Percentiles rank a stretch among this genome's conserved stretches.
Evolutionary conservation across 2,329 filamentous ascomycete species (phyloP).

Genomic region (Hypocrella siamensis): DNA sequence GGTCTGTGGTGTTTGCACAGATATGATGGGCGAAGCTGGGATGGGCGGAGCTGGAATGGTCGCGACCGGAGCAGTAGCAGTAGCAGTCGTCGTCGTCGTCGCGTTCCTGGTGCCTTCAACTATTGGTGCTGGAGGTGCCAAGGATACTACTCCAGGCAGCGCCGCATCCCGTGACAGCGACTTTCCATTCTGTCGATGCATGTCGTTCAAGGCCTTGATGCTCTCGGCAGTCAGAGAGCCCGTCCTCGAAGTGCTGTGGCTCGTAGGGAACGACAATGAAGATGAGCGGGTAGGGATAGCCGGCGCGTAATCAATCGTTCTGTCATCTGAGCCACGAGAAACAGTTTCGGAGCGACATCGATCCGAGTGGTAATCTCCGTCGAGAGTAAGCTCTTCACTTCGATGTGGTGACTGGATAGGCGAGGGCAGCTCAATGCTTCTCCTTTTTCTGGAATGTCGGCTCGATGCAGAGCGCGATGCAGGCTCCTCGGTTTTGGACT

Average conservation of each 20-base stretch:
- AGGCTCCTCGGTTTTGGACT: constrained; percentile 34
- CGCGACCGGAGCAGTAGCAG: too few relatives aligned
- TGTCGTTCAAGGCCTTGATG: constrained; percentile 36
- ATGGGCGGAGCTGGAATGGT: not conserved
- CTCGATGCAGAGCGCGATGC: constrained; percentile 48
- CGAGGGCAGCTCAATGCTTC: constrained; percentile 33
- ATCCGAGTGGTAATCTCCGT: constrained; percentile 23
- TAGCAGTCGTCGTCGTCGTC: too few relatives aligned
- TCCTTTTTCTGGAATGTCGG: constrained; percentile 34
- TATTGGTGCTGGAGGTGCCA: too few relatives aligned
- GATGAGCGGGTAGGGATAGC: constrained; percentile 40
- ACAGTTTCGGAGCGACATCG: constrained; percentile 30
- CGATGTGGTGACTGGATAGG: constrained; percentile 25
- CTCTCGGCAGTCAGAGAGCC: constrained; percentile 30
- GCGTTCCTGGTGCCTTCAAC: too few relatives aligned
- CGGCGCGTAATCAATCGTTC: constrained; percentile 46
- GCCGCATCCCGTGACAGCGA: not conserved
- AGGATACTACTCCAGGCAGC: not conserved
- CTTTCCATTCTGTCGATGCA: constrained; percentile 6
- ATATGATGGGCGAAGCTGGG: constrained; percentile 1
- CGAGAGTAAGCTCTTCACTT: constrained; percentile 26
- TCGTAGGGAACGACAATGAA: constrained; percentile 47
- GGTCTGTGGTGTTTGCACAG: constrained; percentile 1
- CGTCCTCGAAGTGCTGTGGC: constrained; percentile 34
- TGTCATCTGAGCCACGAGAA: constrained; percentile 33